phyloP scores from a whole-genome alignment of 2,329 filamentous ascomycete genomes.

The Paradendryphiella salina region DNA sequence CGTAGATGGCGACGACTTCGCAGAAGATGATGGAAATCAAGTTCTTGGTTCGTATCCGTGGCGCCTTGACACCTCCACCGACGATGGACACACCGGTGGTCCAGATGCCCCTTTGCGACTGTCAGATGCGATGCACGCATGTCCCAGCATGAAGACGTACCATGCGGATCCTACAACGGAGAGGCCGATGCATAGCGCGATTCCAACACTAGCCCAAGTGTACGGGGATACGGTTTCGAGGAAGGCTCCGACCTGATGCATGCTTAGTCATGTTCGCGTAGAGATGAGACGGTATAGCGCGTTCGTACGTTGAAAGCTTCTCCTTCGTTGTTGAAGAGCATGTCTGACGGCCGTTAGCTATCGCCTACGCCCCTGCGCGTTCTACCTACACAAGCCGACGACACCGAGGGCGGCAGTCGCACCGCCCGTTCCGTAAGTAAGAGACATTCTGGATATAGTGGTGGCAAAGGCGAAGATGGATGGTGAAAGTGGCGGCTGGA shows the following conservation, averaged over 20 bases:
- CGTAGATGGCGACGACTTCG: conserved; percentile 99
- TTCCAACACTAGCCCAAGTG: conserved; percentile 88
- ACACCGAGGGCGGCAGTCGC: conserved; percentile 69
- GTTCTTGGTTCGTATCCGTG: conserved; percentile 98
- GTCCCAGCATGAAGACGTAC: conserved; percentile 56
- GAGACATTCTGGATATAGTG: conserved; percentile 62
- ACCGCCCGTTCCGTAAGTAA: conserved; percentile 70
- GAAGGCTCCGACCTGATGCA: conserved; percentile 78
- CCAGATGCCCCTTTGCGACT: conserved; percentile 82
- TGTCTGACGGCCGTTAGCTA: conserved; percentile 65
- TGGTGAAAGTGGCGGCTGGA: conserved; percentile 31
- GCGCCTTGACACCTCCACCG: conserved; percentile 93
- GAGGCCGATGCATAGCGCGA: conserved; percentile 90
- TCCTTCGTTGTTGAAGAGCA: conserved; percentile 96
- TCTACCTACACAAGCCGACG: conserved; percentile 74
- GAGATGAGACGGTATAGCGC: conserved; percentile 29
- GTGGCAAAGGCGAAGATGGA: conserved; percentile 27
- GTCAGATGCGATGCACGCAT: conserved; percentile 19
- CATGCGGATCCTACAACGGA: conserved; percentile 97
- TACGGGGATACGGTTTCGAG: conserved; percentile 93
- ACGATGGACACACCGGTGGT: conserved; percentile 97
- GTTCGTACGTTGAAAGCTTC: conserved; percentile 88
- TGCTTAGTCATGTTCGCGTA: conserved; percentile 12
- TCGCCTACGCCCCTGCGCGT: conserved; percentile 24
- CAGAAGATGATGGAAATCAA: conserved; percentile 99